Percentiles rank a stretch among this genome's conserved stretches.
Conservation (phyloP, 2,329 filamentous ascomycete genomes). For the Biscogniauxia sp. region DNA sequence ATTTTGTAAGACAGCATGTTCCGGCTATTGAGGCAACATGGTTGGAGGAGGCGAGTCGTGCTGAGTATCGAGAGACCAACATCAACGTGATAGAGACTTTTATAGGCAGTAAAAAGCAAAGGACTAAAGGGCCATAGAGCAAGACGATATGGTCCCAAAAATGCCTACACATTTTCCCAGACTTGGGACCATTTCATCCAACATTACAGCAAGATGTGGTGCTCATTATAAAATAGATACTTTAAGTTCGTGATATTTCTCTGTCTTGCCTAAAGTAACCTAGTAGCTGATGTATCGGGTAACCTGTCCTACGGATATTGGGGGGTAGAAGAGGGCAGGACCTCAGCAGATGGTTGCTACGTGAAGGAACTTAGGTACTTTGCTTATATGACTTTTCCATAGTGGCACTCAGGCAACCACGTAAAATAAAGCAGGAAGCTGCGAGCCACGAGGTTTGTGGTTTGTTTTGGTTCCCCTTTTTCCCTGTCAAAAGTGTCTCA, state of each 20-base stretch:
- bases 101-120: slow-evolving; percentile 38
- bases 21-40: slow-evolving; percentile 53
- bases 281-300: no score
- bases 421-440: background rate
- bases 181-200: no score
- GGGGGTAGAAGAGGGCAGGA: background rate
- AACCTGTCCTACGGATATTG: no score
- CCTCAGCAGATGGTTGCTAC: background rate
- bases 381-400: background rate
- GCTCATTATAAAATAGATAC: no score
- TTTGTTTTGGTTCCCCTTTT: background rate
- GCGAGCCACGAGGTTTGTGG: background rate
- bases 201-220: no score
- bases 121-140: slow-evolving; percentile 1
- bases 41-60: slow-evolving; percentile 46
- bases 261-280: no score
- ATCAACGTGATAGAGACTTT: slow-evolving; percentile 44
- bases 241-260: no score
- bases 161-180: background rate
- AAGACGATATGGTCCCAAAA: background rate
- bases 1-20: slow-evolving; percentile 54
- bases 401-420: background rate
- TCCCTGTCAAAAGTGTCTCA: background rate
- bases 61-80: slow-evolving; percentile 45
- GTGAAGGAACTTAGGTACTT: background rate